Evolutionary conservation across 345 rosid genomes (phyloP), one percentile per base, ranked within the genome.

Genomic region (Eucalyptus pauciflora): DNA sequence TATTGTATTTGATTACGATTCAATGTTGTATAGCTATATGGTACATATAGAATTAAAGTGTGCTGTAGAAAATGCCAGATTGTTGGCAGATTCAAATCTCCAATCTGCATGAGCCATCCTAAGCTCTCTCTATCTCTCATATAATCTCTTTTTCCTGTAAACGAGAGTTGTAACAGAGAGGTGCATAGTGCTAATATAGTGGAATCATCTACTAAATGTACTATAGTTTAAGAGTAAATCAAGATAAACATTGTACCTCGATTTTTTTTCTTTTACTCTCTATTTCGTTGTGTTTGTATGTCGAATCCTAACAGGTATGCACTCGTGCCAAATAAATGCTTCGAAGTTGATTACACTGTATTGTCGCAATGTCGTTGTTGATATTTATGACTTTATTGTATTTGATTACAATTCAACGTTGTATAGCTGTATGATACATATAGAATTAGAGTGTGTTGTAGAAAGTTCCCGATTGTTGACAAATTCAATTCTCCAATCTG

Each of bases 321-420:
- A 56, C 31, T 60, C 8, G 27, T 11, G n/a, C 15, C 7, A 0
- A 25, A 25, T 25, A 60, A 25, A 60, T 25, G 67, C 15, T 60
- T 5, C 13, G 0, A 60, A 60, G 31, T 60, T 60, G 7, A 60
- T 60, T 60, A 60, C 31, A 4, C 1, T 27, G n/a, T 60, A 60
- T 25, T 12, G 2, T 12, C 15, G 7, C 27, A 11, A 60, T 0
- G 0, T 3, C 15, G 0, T 27, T 27, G 31, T 7, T 22, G 8
- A 60, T 27, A 60, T 27, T 60, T 25, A 60, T 27, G n/a, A 60
- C n/a, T 27, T 60, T 60, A 25, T 27, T 60, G n/a, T 60, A 60
- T 27, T 27, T 60, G 4, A 60, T 60, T 60, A 27, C 12, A 14
- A 60, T 13, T 60, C 67, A 10, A 11, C 67, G 0, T 25, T 60